Conservation (phyloP, 2,329 filamentous ascomycete species). For the Curvularia eragrostidis region DNA sequence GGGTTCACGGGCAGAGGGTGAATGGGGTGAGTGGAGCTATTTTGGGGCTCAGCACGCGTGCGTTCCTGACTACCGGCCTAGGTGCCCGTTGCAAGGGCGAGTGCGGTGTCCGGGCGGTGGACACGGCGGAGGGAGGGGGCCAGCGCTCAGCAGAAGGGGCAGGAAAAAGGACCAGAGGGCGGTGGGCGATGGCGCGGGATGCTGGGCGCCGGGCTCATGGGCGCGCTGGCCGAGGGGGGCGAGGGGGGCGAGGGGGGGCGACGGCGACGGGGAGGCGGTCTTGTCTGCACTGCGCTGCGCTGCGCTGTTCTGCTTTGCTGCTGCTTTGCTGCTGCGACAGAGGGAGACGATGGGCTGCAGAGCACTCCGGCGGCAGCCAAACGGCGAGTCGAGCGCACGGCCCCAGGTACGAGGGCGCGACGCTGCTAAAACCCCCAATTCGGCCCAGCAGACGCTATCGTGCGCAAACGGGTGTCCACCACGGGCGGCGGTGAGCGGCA, state of each 20-base stretch:
- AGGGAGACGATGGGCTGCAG: slow-evolving; percentile 21
- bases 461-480: slow-evolving; percentile 17
- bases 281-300: background rate
- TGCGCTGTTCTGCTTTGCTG: background rate
- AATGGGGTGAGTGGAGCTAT: slow-evolving; percentile 28
- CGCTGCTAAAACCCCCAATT: slow-evolving; percentile 25
- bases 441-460: slow-evolving; percentile 9
- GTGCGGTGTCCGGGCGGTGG: slow-evolving; percentile 7
- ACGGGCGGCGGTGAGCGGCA: slow-evolving; percentile 10
- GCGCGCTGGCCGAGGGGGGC: slow-evolving; percentile 1
- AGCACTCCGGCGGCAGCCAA: slow-evolving; percentile 28
- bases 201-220: slow-evolving; percentile 27
- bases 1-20: slow-evolving; percentile 5
- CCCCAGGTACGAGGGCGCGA: slow-evolving; percentile 25
- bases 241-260: slow-evolving; percentile 1
- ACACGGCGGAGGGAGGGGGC: slow-evolving; percentile 8
- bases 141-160: slow-evolving; percentile 11
- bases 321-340: slow-evolving; percentile 17
- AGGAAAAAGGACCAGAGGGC: slow-evolving; percentile 14
- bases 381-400: slow-evolving; percentile 25
- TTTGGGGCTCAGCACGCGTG: slow-evolving; percentile 32
- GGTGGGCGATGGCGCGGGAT: slow-evolving; percentile 6
- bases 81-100: slow-evolving; percentile 29
- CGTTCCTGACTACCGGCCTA: slow-evolving; percentile 29
- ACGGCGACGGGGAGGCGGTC: background rate